Base-by-base conservation (phyloP, 2,329 filamentous ascomycete species). In the Thielaviopsis cerberus region DNA sequence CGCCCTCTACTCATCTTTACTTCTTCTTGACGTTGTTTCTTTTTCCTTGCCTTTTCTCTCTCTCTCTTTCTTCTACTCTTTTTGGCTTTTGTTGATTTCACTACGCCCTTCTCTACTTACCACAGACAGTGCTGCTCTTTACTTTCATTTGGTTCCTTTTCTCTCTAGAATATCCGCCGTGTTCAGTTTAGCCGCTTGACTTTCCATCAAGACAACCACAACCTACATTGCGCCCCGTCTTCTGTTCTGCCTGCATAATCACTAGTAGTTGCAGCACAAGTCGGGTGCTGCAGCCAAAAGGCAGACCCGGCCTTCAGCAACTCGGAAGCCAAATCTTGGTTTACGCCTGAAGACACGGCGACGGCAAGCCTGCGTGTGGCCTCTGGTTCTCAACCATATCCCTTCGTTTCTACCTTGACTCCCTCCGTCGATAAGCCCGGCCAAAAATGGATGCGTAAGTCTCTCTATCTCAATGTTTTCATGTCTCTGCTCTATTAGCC, bases 391-490 rank as follows among this genome's bases (percentile, higher is more conserved):
- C 20, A 45, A n/a, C 26, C 17, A 4, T 54, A n/a, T 41, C 30
- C 25, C 34, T 5, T 25, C 11, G 7, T 55, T n/a, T 1, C 15
- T 45, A 2, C 48, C 7, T 13, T 41, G 34, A 20, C 5, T 45
- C n/a, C 3, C n/a, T 20, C n/a, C 2, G n/a, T n/a, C n/a, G n/a
- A n/a, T n/a, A n/a, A n/a, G n/a, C n/a, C n/a, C n/a, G 22, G 37
- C 37, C 26, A 15, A 55, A 55, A 52, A 52, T 52, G 51, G 51
- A 52, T 52, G 26, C 51, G 51, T 52, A 52, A 52, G 51, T 52
- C 17, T 45, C 17, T 15, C 30, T 30, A n/a, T n/a, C n/a, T n/a
- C n/a, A n/a, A n/a, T n/a, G n/a, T n/a, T n/a, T n/a, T n/a, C n/a
- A n/a, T n/a, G n/a, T n/a, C n/a, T n/a, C n/a, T n/a, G n/a, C 52